These are phyloP conservation scores for Aspergillus hancockii DNA, from an alignment of 495 filamentous ascomycete genomes.

Conservation along the genomic window DNA sequence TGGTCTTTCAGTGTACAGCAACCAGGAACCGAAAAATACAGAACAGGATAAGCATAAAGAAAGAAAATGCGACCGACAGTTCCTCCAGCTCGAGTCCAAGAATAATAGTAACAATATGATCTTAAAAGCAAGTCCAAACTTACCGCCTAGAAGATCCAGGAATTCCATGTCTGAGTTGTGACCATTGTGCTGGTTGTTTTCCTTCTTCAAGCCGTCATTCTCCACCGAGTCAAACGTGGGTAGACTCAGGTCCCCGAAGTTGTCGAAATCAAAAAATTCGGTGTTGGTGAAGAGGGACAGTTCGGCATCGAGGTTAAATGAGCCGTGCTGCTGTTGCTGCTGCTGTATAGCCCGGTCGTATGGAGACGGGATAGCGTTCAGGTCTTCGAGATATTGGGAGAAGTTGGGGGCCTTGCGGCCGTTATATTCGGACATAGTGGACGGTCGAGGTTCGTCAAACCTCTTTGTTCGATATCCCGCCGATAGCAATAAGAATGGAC, in stretches of 20 bases:
- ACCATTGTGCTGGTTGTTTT: constrained; percentile 21
- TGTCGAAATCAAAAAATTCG: constrained; percentile 90
- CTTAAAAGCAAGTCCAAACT: constrained; percentile 25
- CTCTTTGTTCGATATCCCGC: constrained; percentile 4
- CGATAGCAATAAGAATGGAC: not conserved
- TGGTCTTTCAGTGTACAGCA: no score
- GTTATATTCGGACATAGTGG: constrained; percentile 66
- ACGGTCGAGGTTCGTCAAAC: constrained; percentile 16
- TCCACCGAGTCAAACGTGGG: constrained; percentile 40
- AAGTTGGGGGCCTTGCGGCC: constrained; percentile 77
- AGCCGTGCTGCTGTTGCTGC: constrained; percentile 51
- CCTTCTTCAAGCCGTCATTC: constrained; percentile 27
- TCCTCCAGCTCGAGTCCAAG: constrained; percentile 3
- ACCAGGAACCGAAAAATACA: not conserved
- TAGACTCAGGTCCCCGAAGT: constrained; percentile 45
- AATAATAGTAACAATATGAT: constrained; percentile 3
- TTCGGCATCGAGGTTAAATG: constrained; percentile 68
- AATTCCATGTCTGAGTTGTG: constrained; percentile 43
- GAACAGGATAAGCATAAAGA: not conserved
- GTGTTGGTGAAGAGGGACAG: constrained; percentile 91
- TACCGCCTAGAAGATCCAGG: constrained; percentile 47
- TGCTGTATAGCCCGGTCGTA: constrained; percentile 63
- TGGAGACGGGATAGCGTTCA: constrained; percentile 74
- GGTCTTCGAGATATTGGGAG: constrained; percentile 81
- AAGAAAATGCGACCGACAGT: not conserved